phyloP scores from a whole-genome alignment of 2,329 filamentous ascomycete species.

The Ascochyta viciae-villosae region DNA sequence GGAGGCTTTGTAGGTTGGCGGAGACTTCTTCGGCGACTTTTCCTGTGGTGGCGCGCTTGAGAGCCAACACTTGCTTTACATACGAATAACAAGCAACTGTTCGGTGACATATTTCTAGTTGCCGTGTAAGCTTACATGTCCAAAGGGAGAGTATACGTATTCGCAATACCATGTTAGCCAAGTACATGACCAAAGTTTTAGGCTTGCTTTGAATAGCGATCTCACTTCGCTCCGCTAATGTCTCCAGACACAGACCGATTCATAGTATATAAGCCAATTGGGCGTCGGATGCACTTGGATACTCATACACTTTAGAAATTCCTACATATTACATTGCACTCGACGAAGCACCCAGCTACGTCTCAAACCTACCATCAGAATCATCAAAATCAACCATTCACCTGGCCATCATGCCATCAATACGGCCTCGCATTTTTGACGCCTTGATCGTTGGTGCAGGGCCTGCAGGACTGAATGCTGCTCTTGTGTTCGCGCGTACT shows the following conservation, averaged over 20 bases:
- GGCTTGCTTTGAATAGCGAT: not conserved
- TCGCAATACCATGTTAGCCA: not conserved
- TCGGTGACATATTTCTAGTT: not conserved
- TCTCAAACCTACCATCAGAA: not conserved
- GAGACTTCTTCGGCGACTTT: constrained; percentile 11
- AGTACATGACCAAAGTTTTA: too few relatives aligned
- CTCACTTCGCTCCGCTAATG: not conserved
- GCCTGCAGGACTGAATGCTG: constrained; percentile 55
- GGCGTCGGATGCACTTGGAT: not conserved
- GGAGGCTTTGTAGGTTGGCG: not conserved
- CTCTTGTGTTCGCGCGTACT: constrained; percentile 49
- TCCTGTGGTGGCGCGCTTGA: not conserved
- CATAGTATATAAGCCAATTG: not conserved
- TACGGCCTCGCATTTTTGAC: constrained; percentile 34
- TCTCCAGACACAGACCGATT: not conserved
- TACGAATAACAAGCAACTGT: not conserved
- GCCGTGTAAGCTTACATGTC: not conserved
- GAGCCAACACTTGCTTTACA: not conserved
- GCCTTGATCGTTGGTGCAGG: constrained; percentile 51
- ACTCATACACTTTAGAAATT: not conserved
- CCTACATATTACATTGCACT: not conserved
- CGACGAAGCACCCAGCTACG: not conserved
- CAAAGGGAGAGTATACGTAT: not conserved
- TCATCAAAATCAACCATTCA: not conserved
- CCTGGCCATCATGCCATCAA: constrained; percentile 16